Evolutionary conservation across 768 basidiomycete species (phyloP), one percentile per base, ranked within the genome.

Genomic region (Russula foetens): DNA sequence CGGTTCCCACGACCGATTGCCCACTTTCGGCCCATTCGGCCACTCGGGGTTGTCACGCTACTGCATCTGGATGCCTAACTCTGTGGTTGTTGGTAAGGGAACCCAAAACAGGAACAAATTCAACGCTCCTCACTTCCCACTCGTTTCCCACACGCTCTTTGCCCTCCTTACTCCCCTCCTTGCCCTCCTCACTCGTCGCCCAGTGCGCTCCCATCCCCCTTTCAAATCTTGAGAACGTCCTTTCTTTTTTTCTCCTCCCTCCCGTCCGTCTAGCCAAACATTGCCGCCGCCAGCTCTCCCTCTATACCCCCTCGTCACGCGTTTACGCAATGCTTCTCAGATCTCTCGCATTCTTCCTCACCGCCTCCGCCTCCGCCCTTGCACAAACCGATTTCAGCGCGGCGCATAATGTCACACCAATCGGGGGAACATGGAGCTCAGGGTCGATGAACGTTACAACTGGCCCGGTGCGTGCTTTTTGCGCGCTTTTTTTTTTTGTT

Each of bases 341-440:
- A 26, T 47, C 60, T 57, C 49, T 66, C 51, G 41, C 65, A 57
- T 63, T 70, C 58, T 62, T 69, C 60, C 57, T 61, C 65, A 48
- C 63, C 63, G 48, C 62, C 50, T 59, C 63, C 53, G 58, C 62
- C 58, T 43, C 64, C 45, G 66, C 49, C 48, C 21, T 63, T 48
- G 63, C 56, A 38, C 62, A 68, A 47, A 80, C 81, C 59, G 58
- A 64, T 0, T 83, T 74, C 68, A 71, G 81, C 68, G 0, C 68
- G 1, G 67, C 56, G 0, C 84, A 87, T 71, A 95, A 95, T 70
- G 76, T 81, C 3, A 92, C 92, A 0, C 50, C 74, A 56, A 75
- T 98, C 53, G 63, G 69, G 31, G 96, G 96, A 0, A 94, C 93
- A 12, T 98, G 96, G 96, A 80, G 80, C 51, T 86, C 91, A 39